Percentiles rank a stretch among this genome's conserved stretches.
These are phyloP conservation scores for Plantago coronopus DNA, from an alignment of 305 asterid species.

Conservation along the genomic window DNA sequence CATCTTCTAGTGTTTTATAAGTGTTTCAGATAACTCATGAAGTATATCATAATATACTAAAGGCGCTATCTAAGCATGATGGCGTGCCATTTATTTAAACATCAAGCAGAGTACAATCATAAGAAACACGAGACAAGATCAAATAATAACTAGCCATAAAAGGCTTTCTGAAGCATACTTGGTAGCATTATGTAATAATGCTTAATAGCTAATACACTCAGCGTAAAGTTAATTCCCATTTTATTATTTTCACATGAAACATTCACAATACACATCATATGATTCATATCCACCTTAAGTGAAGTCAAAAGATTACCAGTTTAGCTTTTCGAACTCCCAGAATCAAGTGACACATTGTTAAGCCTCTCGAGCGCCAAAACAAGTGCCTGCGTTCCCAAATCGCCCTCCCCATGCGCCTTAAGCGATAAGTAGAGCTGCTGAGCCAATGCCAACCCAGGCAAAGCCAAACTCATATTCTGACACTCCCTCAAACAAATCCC, in stretches of 20 bases:
- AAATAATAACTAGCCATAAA: too few relatives aligned
- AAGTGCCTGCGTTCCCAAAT: constrained; percentile 90
- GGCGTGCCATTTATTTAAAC: too few relatives aligned
- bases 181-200: too few relatives aligned
- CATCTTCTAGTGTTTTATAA: too few relatives aligned
- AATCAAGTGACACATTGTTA: constrained; percentile 57
- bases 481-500: constrained; percentile 92
- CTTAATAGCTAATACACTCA: too few relatives aligned
- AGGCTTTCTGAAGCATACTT: too few relatives aligned
- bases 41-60: too few relatives aligned
- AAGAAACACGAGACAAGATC: too few relatives aligned
- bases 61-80: too few relatives aligned
- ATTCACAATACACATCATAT: not conserved
- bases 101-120: too few relatives aligned
- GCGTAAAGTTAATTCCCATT: too few relatives aligned
- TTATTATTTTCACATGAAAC: not conserved
- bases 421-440: constrained; percentile 93
- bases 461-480: constrained; percentile 71
- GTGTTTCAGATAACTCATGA: too few relatives aligned
- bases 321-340: constrained; percentile 20
- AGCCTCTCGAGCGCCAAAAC: constrained; percentile 84
- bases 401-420: constrained; percentile 84
- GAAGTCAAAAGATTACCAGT: constrained; percentile 18
- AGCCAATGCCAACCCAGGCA: constrained; percentile 76
- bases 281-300: not conserved